phyloP scores from a whole-genome alignment of 2,329 filamentous ascomycete genomes.

The Neocatenulostroma microsporum region DNA sequence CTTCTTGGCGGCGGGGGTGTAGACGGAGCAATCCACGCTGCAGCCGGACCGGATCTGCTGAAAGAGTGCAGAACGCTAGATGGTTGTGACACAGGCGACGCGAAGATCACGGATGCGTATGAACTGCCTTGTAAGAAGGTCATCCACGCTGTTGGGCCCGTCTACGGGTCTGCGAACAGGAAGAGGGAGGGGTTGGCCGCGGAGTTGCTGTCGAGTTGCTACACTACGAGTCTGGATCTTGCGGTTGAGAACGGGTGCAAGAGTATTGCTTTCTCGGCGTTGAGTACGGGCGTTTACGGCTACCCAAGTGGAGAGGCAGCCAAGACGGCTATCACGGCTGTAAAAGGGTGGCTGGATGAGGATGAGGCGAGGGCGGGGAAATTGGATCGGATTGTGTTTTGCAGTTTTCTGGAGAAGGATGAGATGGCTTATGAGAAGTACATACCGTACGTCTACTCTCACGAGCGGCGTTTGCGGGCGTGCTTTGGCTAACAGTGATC shows the following conservation, averaged over 20 bases:
- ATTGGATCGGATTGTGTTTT: conserved; percentile 72
- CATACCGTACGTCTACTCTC: conserved; percentile 58
- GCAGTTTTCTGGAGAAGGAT: conserved; percentile 74
- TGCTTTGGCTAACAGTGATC: not conserved
- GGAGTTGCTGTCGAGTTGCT: conserved; percentile 54
- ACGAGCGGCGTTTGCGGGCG: not conserved
- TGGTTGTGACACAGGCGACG: conserved; percentile 69
- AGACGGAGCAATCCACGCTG: conserved; percentile 65
- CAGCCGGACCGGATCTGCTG: conserved; percentile 62
- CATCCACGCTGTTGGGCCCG: conserved; percentile 84
- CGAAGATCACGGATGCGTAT: conserved; percentile 77
- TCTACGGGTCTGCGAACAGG: conserved; percentile 49
- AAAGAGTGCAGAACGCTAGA: conserved; percentile 63
- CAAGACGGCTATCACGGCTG: conserved; percentile 57
- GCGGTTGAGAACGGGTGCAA: conserved; percentile 59
- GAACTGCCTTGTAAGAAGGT: conserved; percentile 66
- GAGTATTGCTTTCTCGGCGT: conserved; percentile 71
- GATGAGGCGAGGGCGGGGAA: conserved; percentile 34
- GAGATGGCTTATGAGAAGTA: conserved; percentile 60
- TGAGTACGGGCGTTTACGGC: conserved; percentile 86
- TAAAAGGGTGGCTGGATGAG: conserved; percentile 48
- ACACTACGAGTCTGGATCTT: conserved; percentile 62
- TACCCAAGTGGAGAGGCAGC: conserved; percentile 73
- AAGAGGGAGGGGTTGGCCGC: conserved; percentile 33
- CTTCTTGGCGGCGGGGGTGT: conserved; percentile 87